Evolutionary conservation across 371 early-diverging fungal species (phyloP).

Genomic region (Rhizopus delemar): DNA sequence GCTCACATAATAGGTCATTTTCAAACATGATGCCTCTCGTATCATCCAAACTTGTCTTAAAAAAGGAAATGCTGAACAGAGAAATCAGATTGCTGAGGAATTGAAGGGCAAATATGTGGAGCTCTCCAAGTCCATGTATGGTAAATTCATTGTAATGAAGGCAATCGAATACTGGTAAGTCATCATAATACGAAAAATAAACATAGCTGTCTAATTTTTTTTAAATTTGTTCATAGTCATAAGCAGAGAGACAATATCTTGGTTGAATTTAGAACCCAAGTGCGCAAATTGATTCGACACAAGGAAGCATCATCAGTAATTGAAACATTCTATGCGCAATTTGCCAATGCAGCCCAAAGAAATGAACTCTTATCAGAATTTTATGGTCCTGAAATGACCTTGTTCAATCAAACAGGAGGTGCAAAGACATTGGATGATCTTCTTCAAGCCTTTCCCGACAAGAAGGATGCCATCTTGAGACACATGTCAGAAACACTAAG

Average conservation of each 20-base stretch:
- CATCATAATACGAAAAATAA: neutral
- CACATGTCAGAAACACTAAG: slow-evolving; percentile 70
- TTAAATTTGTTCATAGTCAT: slow-evolving; percentile 47
- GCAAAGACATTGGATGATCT: slow-evolving; percentile 67
- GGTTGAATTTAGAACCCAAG: slow-evolving; percentile 79
- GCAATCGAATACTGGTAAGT: slow-evolving; percentile 81
- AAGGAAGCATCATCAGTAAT: slow-evolving; percentile 82
- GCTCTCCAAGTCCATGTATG: slow-evolving; percentile 81
- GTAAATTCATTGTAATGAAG: slow-evolving; percentile 85
- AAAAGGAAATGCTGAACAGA: slow-evolving; percentile 80
- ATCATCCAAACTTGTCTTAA: slow-evolving; percentile 91
- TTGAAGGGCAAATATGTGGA: slow-evolving; percentile 75
- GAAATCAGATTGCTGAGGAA: slow-evolving; percentile 79
- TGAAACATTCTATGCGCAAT: slow-evolving; percentile 84
- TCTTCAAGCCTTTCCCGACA: slow-evolving; percentile 68
- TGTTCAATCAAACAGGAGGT: slow-evolving; percentile 60
- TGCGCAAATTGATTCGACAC: slow-evolving; percentile 78
- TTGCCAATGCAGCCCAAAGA: slow-evolving; percentile 78
- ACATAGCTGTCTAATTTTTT: neutral
- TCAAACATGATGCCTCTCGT: slow-evolving; percentile 95
- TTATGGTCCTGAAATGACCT: slow-evolving; percentile 88
- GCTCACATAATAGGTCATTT: slow-evolving; percentile 63
- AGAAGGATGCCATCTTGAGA: slow-evolving; percentile 75
- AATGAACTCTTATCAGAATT: slow-evolving; percentile 84
- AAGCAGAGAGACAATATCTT: slow-evolving; percentile 74